These are phyloP conservation scores for Amanita rubescens DNA, from an alignment of 768 basidiomycete genomes.

Conservation along the genomic window DNA sequence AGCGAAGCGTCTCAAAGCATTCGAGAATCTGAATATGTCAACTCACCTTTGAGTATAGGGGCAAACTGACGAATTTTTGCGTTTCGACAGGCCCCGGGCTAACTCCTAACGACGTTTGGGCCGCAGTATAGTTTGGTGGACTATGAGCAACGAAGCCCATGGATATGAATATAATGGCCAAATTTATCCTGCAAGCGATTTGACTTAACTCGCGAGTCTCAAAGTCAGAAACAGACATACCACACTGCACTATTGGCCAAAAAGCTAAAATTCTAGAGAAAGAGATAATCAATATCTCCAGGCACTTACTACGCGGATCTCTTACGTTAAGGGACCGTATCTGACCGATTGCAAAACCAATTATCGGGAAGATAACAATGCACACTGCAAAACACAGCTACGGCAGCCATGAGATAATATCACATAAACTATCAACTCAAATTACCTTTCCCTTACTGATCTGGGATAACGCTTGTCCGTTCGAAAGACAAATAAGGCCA, in stretches of 20 bases:
- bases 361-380: slow-evolving; percentile 48
- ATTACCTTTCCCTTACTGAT: slow-evolving; percentile 37
- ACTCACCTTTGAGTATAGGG: slow-evolving; percentile 28
- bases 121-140: slow-evolving; percentile 43
- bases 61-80: slow-evolving; percentile 26
- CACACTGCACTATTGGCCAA: slow-evolving; percentile 44
- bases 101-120: slow-evolving; percentile 27
- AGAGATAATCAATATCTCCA: slow-evolving; percentile 23
- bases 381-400: slow-evolving; percentile 51
- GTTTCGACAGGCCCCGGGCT: slow-evolving; percentile 27
- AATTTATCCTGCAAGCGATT: too few species aligned
- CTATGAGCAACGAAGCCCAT: too few species aligned
- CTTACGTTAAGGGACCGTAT: slow-evolving; percentile 42
- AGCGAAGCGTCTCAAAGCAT: neutral
- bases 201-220: too few species aligned
- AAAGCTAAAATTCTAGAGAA: slow-evolving; percentile 35
- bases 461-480: slow-evolving; percentile 48
- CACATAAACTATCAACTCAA: neutral
- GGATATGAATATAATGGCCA: too few species aligned
- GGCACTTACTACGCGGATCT: slow-evolving; percentile 5
- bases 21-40: too few species aligned
- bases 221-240: slow-evolving; percentile 45
- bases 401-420: neutral
- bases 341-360: slow-evolving; percentile 53
- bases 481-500: slow-evolving; percentile 31